Percentiles rank a stretch among this genome's conserved stretches.
These are phyloP conservation scores for Claviceps capensis DNA, from an alignment of 2,329 filamentous ascomycete species.

Conservation along the genomic window DNA sequence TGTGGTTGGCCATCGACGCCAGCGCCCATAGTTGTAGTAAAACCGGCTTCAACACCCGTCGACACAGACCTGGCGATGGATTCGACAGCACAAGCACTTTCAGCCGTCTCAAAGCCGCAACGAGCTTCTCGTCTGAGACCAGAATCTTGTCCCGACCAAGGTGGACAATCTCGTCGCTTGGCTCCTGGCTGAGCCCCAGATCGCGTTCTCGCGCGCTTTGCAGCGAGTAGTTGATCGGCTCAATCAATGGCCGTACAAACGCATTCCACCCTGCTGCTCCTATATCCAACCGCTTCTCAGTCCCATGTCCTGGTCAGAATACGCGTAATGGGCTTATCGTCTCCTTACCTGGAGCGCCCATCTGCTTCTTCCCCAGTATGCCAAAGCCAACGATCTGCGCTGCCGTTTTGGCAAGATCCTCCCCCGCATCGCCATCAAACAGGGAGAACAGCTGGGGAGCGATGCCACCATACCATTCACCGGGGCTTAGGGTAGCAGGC, in stretches of 20 bases:
- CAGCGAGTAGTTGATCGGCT: conserved; percentile 32
- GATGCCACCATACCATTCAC: conserved; percentile 47
- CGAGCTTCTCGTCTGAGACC: conserved; percentile 33
- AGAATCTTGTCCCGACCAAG: conserved; percentile 29
- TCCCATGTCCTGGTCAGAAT: background rate
- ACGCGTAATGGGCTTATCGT: background rate
- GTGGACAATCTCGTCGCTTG: conserved; percentile 29
- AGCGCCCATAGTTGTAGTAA: conserved; percentile 51
- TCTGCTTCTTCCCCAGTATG: conserved; percentile 48
- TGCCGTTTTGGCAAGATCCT: conserved; percentile 21
- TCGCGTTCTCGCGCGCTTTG: background rate
- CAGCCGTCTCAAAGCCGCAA: conserved; percentile 39
- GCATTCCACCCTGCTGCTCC: conserved; percentile 46
- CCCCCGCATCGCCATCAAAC: conserved; percentile 38
- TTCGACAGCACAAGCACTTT: conserved; percentile 45
- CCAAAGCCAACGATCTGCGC: conserved; percentile 37
- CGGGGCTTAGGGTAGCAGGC: conserved; percentile 37
- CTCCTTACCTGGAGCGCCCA: conserved; percentile 44
- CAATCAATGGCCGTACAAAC: conserved; percentile 45
- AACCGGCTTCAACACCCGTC: conserved; percentile 44
- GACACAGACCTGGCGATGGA: conserved; percentile 52
- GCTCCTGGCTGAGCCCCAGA: conserved; percentile 6
- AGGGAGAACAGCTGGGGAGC: conserved; percentile 47
- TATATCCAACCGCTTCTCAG: conserved; percentile 10
- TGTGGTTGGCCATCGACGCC: conserved; percentile 32